Evolutionary conservation across 192 early-diverging fungal species (phyloP).

Genomic region (Jimgerdemannia flammicorona): DNA sequence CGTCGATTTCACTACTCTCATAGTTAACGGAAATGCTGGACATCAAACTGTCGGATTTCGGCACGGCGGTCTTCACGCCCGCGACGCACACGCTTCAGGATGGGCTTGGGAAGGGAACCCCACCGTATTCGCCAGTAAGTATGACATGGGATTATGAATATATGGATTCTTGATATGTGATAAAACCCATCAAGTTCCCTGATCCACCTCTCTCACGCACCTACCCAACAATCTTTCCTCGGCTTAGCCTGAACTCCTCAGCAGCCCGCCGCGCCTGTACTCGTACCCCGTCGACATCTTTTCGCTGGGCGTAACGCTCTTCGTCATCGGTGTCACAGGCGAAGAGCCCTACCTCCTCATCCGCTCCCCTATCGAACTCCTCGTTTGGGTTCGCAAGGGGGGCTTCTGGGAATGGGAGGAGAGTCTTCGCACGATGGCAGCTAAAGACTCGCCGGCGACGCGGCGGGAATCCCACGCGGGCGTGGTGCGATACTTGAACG

Average conservation of each 20-base stretch:
- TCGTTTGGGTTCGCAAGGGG: conserved; percentile 53
- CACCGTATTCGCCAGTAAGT: too few relatives aligned
- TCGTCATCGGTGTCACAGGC: conserved; percentile 51
- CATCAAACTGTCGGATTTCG: too few relatives aligned
- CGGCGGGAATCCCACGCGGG: conserved; percentile 14
- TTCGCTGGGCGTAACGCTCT: conserved; percentile 53
- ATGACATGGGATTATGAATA: too few relatives aligned
- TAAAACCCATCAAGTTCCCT: not conserved
- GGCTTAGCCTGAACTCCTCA: conserved; percentile 48
- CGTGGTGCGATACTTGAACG: conserved; percentile 32
- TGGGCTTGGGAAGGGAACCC: too few relatives aligned
- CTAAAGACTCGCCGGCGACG: conserved; percentile 9
- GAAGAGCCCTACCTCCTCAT: conserved; percentile 53
- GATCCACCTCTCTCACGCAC: too few relatives aligned
- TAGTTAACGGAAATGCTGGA: too few relatives aligned
- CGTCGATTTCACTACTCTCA: too few relatives aligned
- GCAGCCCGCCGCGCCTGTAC: conserved; percentile 6
- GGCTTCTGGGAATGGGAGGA: conserved; percentile 63
- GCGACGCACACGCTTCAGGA: too few relatives aligned
- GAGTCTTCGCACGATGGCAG: not conserved
- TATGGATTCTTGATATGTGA: not conserved
- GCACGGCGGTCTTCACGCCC: too few relatives aligned
- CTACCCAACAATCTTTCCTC: conserved; percentile 49
- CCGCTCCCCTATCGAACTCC: conserved; percentile 56
- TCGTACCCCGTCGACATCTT: conserved; percentile 39